Evolutionary conservation across 495 filamentous ascomycete genomes (phyloP).

Genomic region (Hypoxylon lenormandii): DNA sequence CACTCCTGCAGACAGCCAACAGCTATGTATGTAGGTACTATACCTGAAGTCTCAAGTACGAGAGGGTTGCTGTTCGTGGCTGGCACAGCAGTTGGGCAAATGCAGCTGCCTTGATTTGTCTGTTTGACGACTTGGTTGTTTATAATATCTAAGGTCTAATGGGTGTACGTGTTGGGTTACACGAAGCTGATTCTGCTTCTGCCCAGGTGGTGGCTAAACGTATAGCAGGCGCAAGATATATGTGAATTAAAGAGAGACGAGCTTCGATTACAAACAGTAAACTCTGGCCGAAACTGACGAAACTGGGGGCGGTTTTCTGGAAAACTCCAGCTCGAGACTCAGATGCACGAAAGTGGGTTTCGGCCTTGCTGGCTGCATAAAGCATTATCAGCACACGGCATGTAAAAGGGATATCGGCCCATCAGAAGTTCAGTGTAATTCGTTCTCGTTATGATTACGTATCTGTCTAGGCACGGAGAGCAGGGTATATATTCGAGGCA

Average conservation of each 20-base stretch:
- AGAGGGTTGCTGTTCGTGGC: constrained; percentile 14
- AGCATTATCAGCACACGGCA: constrained; percentile 33
- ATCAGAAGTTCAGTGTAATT: background rate
- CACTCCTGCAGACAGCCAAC: constrained; percentile 27
- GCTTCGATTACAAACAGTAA: constrained; percentile 2
- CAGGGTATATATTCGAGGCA: constrained; percentile 1
- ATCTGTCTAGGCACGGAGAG: background rate
- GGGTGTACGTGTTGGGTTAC: constrained; percentile 19
- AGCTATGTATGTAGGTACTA: constrained; percentile 13
- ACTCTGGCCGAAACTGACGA: constrained; percentile 4
- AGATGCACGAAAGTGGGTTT: constrained; percentile 36
- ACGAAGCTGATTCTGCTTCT: background rate
- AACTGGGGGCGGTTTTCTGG: constrained; percentile 41
- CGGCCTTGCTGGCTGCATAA: constrained; percentile 32
- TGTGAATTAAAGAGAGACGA: constrained; percentile 6
- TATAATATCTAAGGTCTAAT: background rate
- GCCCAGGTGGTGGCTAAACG: too few species aligned
- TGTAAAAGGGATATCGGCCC: constrained; percentile 25
- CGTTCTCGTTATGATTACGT: constrained; percentile 26
- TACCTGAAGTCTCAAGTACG: constrained; percentile 9
- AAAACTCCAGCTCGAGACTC: constrained; percentile 43
- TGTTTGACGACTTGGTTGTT: background rate
- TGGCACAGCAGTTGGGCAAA: constrained; percentile 26
- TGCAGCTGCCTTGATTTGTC: constrained; percentile 30
- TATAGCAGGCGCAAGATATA: too few species aligned